A percentile compares a stretch with the other conserved stretches of the same genome.
These are phyloP conservation scores for Yamadazyma ubonensis DNA, from an alignment of 805 yeast species.

Conservation along the genomic window DNA sequence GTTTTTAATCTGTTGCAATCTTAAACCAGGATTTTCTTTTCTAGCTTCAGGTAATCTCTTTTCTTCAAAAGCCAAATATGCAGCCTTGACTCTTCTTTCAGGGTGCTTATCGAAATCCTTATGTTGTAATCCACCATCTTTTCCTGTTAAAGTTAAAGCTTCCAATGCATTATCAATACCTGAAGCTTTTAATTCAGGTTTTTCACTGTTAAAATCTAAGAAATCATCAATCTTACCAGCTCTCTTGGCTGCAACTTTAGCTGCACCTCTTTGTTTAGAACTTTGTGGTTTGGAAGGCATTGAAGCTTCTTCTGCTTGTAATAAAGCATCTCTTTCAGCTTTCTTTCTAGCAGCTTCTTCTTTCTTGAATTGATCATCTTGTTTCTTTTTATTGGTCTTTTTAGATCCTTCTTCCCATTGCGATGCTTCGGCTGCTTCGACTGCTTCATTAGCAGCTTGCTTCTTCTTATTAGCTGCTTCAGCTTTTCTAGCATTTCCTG, in stretches of 20 bases:
- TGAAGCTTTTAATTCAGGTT: conserved; percentile 59
- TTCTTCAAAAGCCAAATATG: conserved; percentile 69
- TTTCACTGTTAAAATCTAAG: conserved; percentile 50
- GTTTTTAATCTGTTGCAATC: conserved; percentile 76
- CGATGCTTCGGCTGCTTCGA: conserved; percentile 55
- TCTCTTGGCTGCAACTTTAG: conserved; percentile 59
- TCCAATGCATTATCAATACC: conserved; percentile 79
- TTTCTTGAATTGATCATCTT: conserved; percentile 63
- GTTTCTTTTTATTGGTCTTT: conserved; percentile 67
- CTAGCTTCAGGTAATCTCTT: conserved; percentile 67
- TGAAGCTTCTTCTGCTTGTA: conserved; percentile 63
- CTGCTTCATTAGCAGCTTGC: conserved; percentile 46
- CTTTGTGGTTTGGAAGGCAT: conserved; percentile 56
- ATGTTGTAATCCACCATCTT: conserved; percentile 52
- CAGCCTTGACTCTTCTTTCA: conserved; percentile 85
- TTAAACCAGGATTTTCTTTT: conserved; percentile 75
- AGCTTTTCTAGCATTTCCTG: conserved; percentile 66
- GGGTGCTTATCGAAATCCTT: conserved; percentile 83
- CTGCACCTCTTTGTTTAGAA: conserved; percentile 63
- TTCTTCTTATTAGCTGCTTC: conserved; percentile 60
- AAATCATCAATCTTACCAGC: conserved; percentile 69
- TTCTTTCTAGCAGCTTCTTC: conserved; percentile 77
- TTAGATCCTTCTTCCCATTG: conserved; percentile 74
- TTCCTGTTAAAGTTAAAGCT: conserved; percentile 66
- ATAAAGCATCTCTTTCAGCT: conserved; percentile 73